Conservation (phyloP, 2,329 filamentous ascomycete genomes). For the Trichoderma cornu-damae region DNA sequence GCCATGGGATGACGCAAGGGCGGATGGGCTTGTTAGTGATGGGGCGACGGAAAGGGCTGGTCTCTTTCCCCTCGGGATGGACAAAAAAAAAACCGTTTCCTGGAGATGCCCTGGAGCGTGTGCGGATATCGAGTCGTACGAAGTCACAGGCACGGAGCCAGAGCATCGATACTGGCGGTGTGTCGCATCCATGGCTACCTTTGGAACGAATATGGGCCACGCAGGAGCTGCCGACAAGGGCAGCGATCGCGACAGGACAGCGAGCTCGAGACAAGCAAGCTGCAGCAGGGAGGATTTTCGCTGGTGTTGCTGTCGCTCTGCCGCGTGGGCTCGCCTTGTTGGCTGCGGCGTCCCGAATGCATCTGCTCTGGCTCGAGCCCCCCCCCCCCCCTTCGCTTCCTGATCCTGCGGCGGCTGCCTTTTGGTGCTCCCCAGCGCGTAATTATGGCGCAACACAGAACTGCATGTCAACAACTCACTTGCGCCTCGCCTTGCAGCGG, state of each 20-base stretch:
- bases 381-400: too few relatives aligned
- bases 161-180: conserved; percentile 6
- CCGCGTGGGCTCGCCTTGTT: conserved; percentile 8
- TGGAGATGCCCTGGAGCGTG: background rate
- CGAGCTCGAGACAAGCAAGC: background rate
- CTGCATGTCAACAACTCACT: too few relatives aligned
- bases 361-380: too few relatives aligned
- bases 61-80: background rate
- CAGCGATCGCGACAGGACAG: background rate
- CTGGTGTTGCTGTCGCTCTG: background rate
- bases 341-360: background rate
- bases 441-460: too few relatives aligned
- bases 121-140: background rate
- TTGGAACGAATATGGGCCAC: background rate
- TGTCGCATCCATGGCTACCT: conserved; percentile 8
- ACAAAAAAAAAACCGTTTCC: background rate
- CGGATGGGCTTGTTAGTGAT: too few relatives aligned
- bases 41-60: too few relatives aligned
- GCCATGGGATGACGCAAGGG: conserved; percentile 8
- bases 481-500: too few relatives aligned
- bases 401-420: too few relatives aligned
- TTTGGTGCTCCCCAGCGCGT: too few relatives aligned
- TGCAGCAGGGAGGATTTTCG: background rate
- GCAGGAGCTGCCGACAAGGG: background rate
- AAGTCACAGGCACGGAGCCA: background rate